Percentiles rank a stretch among this genome's conserved stretches.
These are phyloP conservation scores for Pleurotus citrinopileatus DNA, from an alignment of 768 basidiomycete genomes.

Conservation along the genomic window DNA sequence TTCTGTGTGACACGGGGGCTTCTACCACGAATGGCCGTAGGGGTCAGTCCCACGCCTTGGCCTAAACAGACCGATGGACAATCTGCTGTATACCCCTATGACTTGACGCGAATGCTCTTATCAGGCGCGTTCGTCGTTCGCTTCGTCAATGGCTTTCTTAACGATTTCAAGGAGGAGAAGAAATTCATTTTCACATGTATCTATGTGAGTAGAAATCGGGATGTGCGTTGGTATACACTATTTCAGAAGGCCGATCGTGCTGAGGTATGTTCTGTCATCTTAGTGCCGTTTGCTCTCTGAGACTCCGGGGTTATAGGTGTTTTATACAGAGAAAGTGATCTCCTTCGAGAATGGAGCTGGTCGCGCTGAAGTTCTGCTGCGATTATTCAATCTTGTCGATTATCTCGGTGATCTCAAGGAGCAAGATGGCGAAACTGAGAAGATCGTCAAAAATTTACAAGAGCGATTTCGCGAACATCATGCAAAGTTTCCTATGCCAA, in stretches of 20 bases:
- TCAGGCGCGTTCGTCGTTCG: conserved; percentile 5
- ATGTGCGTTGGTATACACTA: neutral
- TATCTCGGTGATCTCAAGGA: no score
- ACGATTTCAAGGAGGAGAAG: neutral
- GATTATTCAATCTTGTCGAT: conserved; percentile 2
- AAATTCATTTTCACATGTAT: conserved; percentile 2
- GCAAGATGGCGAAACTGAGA: neutral
- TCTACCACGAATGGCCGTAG: conserved; percentile 7
- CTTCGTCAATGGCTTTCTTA: conserved; percentile 5
- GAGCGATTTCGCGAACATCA: neutral
- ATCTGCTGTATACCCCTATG: neutral
- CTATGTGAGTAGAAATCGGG: neutral
- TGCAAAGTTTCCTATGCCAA: no score
- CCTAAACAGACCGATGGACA: neutral
- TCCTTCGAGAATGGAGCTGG: neutral
- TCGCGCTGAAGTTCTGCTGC: neutral
- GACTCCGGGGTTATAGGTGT: neutral
- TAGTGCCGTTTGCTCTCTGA: neutral
- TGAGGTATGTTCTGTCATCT: neutral
- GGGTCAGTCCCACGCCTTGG: neutral
- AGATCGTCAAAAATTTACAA: neutral
- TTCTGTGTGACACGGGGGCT: neutral
- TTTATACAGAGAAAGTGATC: neutral
- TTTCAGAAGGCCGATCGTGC: conserved; percentile 3
- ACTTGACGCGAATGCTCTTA: conserved; percentile 8